Base-by-base conservation (phyloP, 345 rosid species). In the Salix brachista region DNA sequence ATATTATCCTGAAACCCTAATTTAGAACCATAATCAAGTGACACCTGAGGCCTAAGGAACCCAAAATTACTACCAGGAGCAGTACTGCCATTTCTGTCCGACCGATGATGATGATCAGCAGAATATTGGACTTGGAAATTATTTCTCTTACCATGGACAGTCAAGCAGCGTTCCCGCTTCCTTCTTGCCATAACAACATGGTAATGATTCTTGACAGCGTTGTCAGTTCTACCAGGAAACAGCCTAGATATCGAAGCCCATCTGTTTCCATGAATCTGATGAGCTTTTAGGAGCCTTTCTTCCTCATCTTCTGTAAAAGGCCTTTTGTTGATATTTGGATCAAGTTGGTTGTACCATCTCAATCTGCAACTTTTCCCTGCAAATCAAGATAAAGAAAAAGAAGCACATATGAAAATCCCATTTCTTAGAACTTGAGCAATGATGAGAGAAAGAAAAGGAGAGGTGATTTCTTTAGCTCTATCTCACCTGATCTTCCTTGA, bases 401-500 rank as follows among this genome's bases (percentile, higher is more conserved):
- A 26, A 23, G 25, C 17, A 62, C 16, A 69, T 21, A 41, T 41
- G 73, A 67, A 52, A 52, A 52, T 23, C 16, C 54, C 71, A 48
- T 78, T 70, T 71, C 80, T 64, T 78, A 77, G 58, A 77, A 77
- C 34, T 69, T 60, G 44, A 77, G 79, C 69, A 77, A 77, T 30
- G 44, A 34, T 0, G 18, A 54, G 72, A 52, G 23, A 58, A 46
- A 72, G 67, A 67, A 50, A 67, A 21, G 41, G 8, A 46, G 39
- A 25, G 18, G 46, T 10, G 48, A 25, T 32, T 19, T 72, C 32
- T 39, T 26, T 19, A 48, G 16, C n/a, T 25, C 34, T 3, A 50
- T 21, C 36, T 62, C 69, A 89, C 96, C 96, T 69, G 96, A 91
- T 88, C 96, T 83, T 85, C 93, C 93, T 78, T 81, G 90, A 60